Base-by-base conservation (phyloP, 2,329 filamentous ascomycete species). In the Alternaria sp. region DNA sequence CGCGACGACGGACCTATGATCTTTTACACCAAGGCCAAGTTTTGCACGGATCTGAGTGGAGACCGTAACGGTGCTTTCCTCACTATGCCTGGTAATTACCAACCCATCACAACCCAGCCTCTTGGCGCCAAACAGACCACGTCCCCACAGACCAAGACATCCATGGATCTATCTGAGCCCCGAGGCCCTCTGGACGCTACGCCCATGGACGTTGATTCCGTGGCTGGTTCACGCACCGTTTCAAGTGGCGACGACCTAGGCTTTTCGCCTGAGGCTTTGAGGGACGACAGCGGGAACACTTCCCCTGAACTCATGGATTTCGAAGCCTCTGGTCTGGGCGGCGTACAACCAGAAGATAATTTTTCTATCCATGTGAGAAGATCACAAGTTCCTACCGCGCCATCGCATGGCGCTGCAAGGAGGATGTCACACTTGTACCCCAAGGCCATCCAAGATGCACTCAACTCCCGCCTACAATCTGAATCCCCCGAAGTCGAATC, bases 21-120 rank as follows among this genome's bases (percentile, higher is more conserved):
- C 18, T 96, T 94, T 73, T 96, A 94, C 75, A 92, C 86, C 62
- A 91, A 90, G 27, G 90, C 90, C 1, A 87, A 87, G 0, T 97
- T 95, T 75, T 95, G 89, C 75, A 93, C 89, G 1, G 93, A 97
- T 74, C 79, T 95, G 4, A 92, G 89, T 16, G 89, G 90, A 2
- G 90, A 93, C 68, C 81, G 68, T 22, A 58, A 63, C 9, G 70
- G 69, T 6, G 62, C 65, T 2, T 69, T 65, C 5, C 55, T 59
- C 18, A 63, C 66, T 9, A 63, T 66, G 28, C 62, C 70, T 3
- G 62, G 67, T 12, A 62, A 67, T 2, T 81, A 80, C 63, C 67
- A 75, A 22, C 63, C 67, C 14, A 61, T 78, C 9, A 73, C 73
- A 0, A 69, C 65, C 14, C 71, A 77, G 40, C 76, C 78, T 7